Conservation (phyloP, 495 filamentous ascomycete species). For the Tuber indicum region DNA sequence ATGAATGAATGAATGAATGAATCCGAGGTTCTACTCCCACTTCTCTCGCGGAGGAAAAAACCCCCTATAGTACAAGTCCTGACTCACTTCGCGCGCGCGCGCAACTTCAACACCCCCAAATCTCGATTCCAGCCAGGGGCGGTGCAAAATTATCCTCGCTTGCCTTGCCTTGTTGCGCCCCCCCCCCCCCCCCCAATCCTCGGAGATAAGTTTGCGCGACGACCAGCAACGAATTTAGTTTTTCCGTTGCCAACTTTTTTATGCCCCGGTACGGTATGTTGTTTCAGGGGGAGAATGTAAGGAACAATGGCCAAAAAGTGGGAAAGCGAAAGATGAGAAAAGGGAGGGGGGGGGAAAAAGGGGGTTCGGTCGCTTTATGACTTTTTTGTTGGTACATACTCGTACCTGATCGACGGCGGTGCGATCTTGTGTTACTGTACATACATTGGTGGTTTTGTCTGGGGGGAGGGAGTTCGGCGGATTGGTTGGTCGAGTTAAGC, state of each 20-base stretch:
- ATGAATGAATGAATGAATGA: no score
- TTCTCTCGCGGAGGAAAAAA: no score
- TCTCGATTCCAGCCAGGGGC: no score
- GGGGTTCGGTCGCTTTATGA: not conserved
- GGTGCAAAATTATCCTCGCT: no score
- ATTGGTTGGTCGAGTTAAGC: not conserved
- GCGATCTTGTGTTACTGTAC: not conserved
- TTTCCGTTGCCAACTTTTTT: no score
- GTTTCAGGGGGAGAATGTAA: no score
- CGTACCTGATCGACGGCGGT: not conserved
- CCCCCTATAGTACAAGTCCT: not conserved
- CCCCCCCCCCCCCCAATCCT: not conserved
- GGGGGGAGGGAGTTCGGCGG: not conserved
- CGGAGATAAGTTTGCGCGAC: not conserved
- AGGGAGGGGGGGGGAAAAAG: not conserved
- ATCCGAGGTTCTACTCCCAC: no score
- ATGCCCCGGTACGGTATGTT: no score
- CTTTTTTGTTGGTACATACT: not conserved
- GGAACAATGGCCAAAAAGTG: no score
- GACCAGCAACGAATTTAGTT: no score
- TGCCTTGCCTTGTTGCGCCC: no score
- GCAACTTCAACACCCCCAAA: not conserved
- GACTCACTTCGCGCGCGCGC: not conserved
- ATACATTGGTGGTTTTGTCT: no score
- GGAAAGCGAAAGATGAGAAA: not conserved